Evolutionary conservation across 805 yeast genomes (phyloP), one percentile per base, ranked within the genome.

Genomic region (Candida yuanshanica): DNA sequence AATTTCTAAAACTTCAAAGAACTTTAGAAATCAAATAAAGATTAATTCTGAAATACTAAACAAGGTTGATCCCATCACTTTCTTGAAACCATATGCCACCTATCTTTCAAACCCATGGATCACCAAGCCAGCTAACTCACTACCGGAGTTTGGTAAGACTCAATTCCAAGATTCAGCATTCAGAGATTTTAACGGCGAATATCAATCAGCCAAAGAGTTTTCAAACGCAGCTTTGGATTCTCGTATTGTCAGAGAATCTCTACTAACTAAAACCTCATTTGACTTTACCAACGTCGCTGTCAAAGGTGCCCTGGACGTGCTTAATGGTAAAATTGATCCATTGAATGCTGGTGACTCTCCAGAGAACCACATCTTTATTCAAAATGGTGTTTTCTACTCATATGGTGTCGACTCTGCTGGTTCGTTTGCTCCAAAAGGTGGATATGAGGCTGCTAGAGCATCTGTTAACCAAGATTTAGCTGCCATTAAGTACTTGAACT

Each of bases 111-210:
- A 76, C 40, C 96, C 97, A 36, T 91, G 97, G 97, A 60, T 85
- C 18, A 63, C 50, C 11, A 52, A 45, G 43, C 48, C 44, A 41
- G 49, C 26, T 48, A 51, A 34, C 22, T 33, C 43, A 14, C 17
- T 36, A 21, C 51, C 63, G 20, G 63, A 60, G 38, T 52, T 49
- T 27, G 65, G 63, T 35, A 54, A 47, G 41, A 41, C 44, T 22
- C 63, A 60, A 43, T 43, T 52, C 14, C 46, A 47, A 8, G 55
- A 49, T 20, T 12, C 14, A 20, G 12, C 75, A 63, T 47, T 67
- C 68, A 81, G 81, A 53, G 96, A 91, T 53, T 90, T 95, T 85
- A 89, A 89, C 60, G 95, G 84, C 50, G 97, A 93, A 52, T 79
- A 79, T 56, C 98, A 93, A 67, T 72, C 87, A 3, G 72, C 87